Base-by-base conservation (phyloP, 2,329 filamentous ascomycete genomes). In the Diaporthe ilicicola region DNA sequence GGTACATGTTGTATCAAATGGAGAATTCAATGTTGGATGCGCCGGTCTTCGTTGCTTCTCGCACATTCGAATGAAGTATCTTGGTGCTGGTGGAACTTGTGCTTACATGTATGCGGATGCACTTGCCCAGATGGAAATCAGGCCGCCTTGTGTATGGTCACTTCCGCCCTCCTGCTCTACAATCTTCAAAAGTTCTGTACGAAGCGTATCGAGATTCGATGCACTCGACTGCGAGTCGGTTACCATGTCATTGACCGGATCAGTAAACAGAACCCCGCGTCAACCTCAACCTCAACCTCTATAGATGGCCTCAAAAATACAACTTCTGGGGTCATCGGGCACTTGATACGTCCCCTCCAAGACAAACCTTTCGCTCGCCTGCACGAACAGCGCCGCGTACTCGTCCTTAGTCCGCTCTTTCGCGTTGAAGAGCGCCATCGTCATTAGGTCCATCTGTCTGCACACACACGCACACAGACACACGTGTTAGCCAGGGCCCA, bases 401-500 rank as follows among this genome's bases (percentile, higher is more conserved):
- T 64, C 59, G 29, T 64, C 59, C 29, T 44, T 48, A 1, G 44
- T 64, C 27, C 59, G 44, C 37, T 67, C 48, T 51, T 55, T 56
- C 4, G 65, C 32, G 12, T 67, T 67, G 51, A 44, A 56, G 29
- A 67, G 65, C 3, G 65, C 50, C 48, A 67, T 54, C 1, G 42
- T 56, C 37, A 67, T 42, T 19, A 67, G 39, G 53, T 67, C 65
- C 37, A 67, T 46, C 27, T 55, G 65, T 34, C 65, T 56, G 13
- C 24, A 27, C 34, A 54, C 5, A 9, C 27, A 7, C 9, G 4
- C 2, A 9, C 32, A 34, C 32, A 5, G 32, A 34, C 10, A 42
- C 48, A 27, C 4, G 9, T 27, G 44, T 24, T 1, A 34, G 46
- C 22, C 3, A 13, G 4, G 2, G 34, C 19, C n/a, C 42, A 34